phyloP scores from a whole-genome alignment of 345 rosid species.

The Brassica carinata region DNA sequence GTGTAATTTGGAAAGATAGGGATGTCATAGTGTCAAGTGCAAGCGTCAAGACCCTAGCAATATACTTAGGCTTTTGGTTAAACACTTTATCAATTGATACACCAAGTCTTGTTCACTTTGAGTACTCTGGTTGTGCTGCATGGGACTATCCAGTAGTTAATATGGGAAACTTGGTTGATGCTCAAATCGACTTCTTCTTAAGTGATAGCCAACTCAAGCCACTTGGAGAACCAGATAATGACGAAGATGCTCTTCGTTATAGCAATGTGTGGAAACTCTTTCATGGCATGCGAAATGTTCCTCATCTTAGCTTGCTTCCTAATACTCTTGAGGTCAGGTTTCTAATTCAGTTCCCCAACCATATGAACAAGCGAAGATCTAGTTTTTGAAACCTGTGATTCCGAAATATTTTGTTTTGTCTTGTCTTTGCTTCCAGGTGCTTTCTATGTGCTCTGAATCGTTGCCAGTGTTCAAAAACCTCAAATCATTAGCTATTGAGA shows the following conservation, averaged over 20 bases:
- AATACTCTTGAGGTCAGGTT: neutral
- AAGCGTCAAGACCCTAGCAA: conserved; percentile 7
- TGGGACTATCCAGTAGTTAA: neutral
- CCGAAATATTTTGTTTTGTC: neutral
- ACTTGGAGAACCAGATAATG: neutral
- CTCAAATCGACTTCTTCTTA: neutral
- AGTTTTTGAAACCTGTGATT: neutral
- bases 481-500: neutral
- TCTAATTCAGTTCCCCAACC: neutral
- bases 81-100: neutral
- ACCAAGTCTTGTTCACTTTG: neutral
- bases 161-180: neutral
- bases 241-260: neutral
- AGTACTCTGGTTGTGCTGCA: neutral
- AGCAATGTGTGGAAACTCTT: neutral
- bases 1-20: neutral
- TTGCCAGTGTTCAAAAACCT: conserved; percentile 27
- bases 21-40: conserved; percentile 2
- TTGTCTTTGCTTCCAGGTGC: conserved; percentile 6
- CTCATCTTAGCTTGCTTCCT: neutral
- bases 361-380: neutral
- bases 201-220: neutral
- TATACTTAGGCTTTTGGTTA: neutral
- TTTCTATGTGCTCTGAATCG: neutral
- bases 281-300: neutral